Percentiles rank a stretch among this genome's conserved stretches.
phyloP scores from a whole-genome alignment of 176 grass and related monocot species.

The bread wheat (Triticum aestivum) region IWGSC_CS_RefSeq_v2.1 NC_057801.1:753555200-753555699 shows the following conservation, averaged over 20 bases:
- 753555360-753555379: neutral
- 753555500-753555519: neutral
- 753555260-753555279: neutral
- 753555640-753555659: slow-evolving; percentile 57
- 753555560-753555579: neutral
- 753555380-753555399: neutral
- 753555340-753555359: neutral
- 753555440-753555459: neutral
- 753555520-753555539: slow-evolving; percentile 7
- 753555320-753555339: neutral
- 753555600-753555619: slow-evolving; percentile 43
- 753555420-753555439: neutral
- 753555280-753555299: neutral
- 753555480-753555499: neutral
- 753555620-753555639: slow-evolving; percentile 50
- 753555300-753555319: neutral
- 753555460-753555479: neutral
- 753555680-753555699: slow-evolving; percentile 82
- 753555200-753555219: neutral
- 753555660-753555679: slow-evolving; percentile 70
- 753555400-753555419: slow-evolving; percentile 1
- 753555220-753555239: neutral
- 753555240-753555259: neutral
- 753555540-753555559: neutral
- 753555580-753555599: neutral